These are phyloP conservation scores for Mycena floridula DNA, from an alignment of 768 basidiomycete genomes.

Conservation along the genomic window DNA sequence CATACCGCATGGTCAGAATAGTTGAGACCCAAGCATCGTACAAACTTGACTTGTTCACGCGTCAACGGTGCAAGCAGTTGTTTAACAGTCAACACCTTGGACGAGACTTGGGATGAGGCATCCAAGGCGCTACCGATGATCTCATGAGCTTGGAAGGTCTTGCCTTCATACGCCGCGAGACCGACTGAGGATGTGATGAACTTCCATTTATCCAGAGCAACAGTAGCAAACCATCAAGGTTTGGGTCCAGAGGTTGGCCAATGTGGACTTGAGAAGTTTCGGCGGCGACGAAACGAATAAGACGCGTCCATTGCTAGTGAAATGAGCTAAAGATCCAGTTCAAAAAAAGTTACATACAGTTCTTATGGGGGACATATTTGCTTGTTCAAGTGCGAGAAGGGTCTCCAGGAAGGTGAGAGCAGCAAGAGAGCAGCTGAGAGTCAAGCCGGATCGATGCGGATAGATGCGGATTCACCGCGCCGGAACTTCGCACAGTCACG, in stretches of 20 bases:
- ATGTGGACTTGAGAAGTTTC: constrained; percentile 73
- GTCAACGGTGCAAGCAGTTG: constrained; percentile 66
- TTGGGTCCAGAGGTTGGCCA: constrained; percentile 67
- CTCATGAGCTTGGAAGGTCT: constrained; percentile 61
- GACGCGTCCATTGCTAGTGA: constrained; percentile 65
- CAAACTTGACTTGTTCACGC: constrained; percentile 57
- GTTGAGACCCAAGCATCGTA: constrained; percentile 76
- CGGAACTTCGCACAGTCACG: no score
- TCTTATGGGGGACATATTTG: constrained; percentile 48
- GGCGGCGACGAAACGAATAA: constrained; percentile 75
- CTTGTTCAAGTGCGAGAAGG: no score
- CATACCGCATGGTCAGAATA: constrained; percentile 79
- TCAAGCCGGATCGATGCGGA: no score
- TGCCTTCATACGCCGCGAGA: constrained; percentile 42
- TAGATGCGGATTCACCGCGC: no score
- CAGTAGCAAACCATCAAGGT: constrained; percentile 47
- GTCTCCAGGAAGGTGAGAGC: no score
- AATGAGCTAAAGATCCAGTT: constrained; percentile 1
- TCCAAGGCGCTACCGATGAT: constrained; percentile 68
- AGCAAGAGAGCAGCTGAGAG: not conserved
- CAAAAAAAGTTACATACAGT: constrained; percentile 31
- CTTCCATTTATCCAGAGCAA: not conserved
- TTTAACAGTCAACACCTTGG: constrained; percentile 61
- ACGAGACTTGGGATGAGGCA: constrained; percentile 56
- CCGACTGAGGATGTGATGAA: constrained; percentile 43